Evolutionary conservation across 345 rosid genomes (phyloP).

Genomic region (Iberis pinnata): DNA sequence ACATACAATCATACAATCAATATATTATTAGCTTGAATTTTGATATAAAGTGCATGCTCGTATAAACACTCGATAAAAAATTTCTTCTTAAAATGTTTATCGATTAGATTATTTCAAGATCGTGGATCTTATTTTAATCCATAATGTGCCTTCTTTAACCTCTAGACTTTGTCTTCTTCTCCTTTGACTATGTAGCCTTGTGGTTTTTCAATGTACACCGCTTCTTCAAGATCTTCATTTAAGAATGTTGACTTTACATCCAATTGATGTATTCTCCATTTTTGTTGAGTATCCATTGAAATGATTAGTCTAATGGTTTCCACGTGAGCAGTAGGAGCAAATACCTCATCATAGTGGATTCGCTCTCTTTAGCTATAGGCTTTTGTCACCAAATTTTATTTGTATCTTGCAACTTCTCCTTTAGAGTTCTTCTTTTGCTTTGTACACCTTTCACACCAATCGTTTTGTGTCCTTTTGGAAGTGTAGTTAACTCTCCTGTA

Average conservation of each 20-base stretch:
- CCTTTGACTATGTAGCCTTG: neutral
- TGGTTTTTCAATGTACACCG: neutral
- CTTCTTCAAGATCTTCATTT: neutral
- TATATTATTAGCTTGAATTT: neutral
- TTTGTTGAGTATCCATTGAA: neutral
- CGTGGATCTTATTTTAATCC: neutral
- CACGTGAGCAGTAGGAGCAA: too few species aligned
- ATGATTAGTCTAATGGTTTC: neutral
- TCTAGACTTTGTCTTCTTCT: neutral
- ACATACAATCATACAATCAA: neutral
- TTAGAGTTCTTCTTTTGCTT: neutral
- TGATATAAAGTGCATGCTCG: neutral
- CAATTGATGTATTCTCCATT: neutral
- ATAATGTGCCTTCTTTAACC: too few species aligned
- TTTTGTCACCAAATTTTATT: neutral
- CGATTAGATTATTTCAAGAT: neutral
- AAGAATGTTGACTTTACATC: neutral
- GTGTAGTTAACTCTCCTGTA: too few species aligned
- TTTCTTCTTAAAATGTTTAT: too few species aligned
- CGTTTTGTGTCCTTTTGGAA: neutral
- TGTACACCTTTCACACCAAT: neutral
- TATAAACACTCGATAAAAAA: neutral
- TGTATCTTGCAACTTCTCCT: neutral
- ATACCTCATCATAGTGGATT: neutral
- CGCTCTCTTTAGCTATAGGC: neutral